Evolutionary conservation across 768 basidiomycete species (phyloP), one percentile per base, ranked within the genome.

Genomic region (Tylopilus felleus): DNA sequence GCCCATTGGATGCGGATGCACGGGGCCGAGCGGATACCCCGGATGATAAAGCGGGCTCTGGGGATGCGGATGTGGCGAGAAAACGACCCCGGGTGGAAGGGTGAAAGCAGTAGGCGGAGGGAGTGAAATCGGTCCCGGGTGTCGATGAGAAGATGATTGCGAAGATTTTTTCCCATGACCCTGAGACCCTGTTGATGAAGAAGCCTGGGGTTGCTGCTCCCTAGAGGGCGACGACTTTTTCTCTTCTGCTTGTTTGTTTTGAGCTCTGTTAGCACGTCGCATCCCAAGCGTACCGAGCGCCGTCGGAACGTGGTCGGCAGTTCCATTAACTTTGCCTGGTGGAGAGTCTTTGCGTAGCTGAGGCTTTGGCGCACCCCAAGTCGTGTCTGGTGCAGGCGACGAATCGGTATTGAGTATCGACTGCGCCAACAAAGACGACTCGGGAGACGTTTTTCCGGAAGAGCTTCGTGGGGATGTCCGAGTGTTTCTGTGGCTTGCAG

Each of bases 71-170:
- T 72, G 65, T 23, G 68, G 65, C 10, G 76, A 70, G 33, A 72
- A 64, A 16, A 68, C 62, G 12, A 63, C 64, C 8, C 69, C 64
- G 5, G 71, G 71, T 0, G 78, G 69, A 55, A 80, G 77, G 4
- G 75, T 70, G 28, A 77, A 76, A 16, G 72, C 65, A 22, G 75
- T 78, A 1, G 79, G 83, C 1, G 84, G 88, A 28, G 84, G 90
- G 28, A 86, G 77, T 2, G 82, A 69, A 47, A 90, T 90, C 2
- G 81, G 83, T 1, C 86, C 87, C 1, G 88, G 88, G 58, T 86
- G 87, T 43, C 83, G 77, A 36, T 75, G 76, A 7, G 38, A 38
- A 52, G 57, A 56, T 23, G 65, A 53, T 22, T 66, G 62, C 4
- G 53, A 27, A 4, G 60, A 38, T 47, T 58, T 65, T 56, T 58